Conservation (phyloP, 83 land plant species). For the Picea mariana region DNA sequence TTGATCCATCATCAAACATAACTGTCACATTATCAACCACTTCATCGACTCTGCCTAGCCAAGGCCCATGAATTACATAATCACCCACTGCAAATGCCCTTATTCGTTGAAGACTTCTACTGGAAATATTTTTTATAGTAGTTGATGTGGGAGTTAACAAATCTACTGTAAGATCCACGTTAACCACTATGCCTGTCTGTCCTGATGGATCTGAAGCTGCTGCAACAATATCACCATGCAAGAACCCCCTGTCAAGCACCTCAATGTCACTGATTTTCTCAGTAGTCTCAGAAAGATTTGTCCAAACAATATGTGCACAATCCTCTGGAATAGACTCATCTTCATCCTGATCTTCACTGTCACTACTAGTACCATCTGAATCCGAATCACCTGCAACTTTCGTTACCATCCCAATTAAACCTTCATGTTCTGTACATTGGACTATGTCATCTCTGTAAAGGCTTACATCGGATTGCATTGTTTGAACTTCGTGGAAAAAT, state of each 20-base stretch:
- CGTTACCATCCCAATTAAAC: slow-evolving; percentile 48
- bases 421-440: slow-evolving; percentile 21
- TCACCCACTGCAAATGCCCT: slow-evolving; percentile 72
- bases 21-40: slow-evolving; percentile 90
- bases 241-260: slow-evolving; percentile 72
- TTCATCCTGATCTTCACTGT: slow-evolving; percentile 39
- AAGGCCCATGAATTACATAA: slow-evolving; percentile 77
- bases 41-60: slow-evolving; percentile 96
- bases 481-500: slow-evolving; percentile 9
- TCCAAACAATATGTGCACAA: slow-evolving; percentile 70
- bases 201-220: slow-evolving; percentile 74
- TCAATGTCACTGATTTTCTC: slow-evolving; percentile 45
- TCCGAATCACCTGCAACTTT: slow-evolving; percentile 68
- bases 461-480: slow-evolving; percentile 14
- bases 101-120: slow-evolving; percentile 45
- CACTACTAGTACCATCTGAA: slow-evolving; percentile 39
- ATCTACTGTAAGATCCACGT: slow-evolving; percentile 71
- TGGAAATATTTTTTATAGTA: slow-evolving; percentile 36
- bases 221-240: slow-evolving; percentile 88
- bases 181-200: slow-evolving; percentile 75
- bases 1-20: slow-evolving; percentile 86
- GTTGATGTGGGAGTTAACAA: slow-evolving; percentile 43
- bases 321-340: slow-evolving; percentile 48
- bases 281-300: slow-evolving; percentile 52
- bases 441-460: slow-evolving; percentile 65